Conservation (phyloP, 129 eudicot species). For the Silybum marianum region DNA sequence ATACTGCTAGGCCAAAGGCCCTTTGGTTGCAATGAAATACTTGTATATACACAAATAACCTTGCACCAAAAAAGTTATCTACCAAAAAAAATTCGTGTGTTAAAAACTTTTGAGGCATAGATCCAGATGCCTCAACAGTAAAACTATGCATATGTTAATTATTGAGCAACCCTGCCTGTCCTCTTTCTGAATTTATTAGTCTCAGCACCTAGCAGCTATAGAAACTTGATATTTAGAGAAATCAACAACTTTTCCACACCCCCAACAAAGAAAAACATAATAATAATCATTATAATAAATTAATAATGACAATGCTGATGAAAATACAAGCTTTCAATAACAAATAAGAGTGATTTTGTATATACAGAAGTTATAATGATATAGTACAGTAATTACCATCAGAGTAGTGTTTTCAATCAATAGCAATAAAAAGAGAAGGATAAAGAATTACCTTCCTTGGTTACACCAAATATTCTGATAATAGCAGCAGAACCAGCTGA, state of each 20-base stretch:
- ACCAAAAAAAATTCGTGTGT: background rate
- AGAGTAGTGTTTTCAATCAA: background rate
- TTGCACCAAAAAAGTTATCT: background rate
- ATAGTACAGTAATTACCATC: background rate
- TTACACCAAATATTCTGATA: slow-evolving; percentile 87
- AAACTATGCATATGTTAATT: background rate
- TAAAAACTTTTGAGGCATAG: background rate
- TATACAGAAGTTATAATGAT: background rate
- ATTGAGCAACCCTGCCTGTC: background rate
- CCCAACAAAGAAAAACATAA: background rate
- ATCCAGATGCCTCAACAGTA: background rate
- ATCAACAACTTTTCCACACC: background rate
- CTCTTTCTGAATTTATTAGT: background rate
- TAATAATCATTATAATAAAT: background rate
- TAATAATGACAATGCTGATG: background rate
- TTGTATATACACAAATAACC: slow-evolving; percentile 8
- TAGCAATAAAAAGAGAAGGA: background rate
- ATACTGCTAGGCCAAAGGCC: no score
- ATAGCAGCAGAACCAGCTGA: slow-evolving; percentile 78
- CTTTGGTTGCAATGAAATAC: background rate
- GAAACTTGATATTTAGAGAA: background rate
- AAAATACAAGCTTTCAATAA: slow-evolving; percentile 4
- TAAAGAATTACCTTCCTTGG: slow-evolving; percentile 66
- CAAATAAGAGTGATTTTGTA: background rate
- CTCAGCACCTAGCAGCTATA: background rate